Base-by-base conservation (phyloP, 1,139 yeast genomes). In the Debaryomycetaceae sp. region DNA sequence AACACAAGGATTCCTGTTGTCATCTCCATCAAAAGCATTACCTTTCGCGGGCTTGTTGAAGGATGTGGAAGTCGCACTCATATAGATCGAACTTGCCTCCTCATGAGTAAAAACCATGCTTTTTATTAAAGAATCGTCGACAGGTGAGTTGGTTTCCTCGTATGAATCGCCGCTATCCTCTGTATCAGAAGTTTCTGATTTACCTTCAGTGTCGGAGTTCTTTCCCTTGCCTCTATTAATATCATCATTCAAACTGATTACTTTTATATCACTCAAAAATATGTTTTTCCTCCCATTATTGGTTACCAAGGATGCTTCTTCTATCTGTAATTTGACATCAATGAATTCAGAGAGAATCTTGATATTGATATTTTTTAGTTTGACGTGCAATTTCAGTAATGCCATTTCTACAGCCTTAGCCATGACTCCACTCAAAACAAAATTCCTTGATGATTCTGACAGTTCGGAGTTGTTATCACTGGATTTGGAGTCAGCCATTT, bases 81-180 rank as follows among this genome's bases (percentile, higher is more conserved):
- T 81, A 58, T 87, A 89, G 31, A 89, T 76, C 1, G 95, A 83
- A 40, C 81, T 77, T 2, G 87, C 85, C 49, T 84, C 86, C 43
- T 78, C 83, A 44, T 80, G 85, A 0, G 93, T 81, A 54, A 83
- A 83, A 36, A 82, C 71, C 66, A 81, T 76, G 54, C 90, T 83
- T 41, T 80, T 79, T 66, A 78, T 66, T 46, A 87, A 56, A 0
- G 78, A 72, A 36, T 65, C 69, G 14, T 40, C 31, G 11, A 11
- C 31, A 4, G 31, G 31, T 11, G 11, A 27, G 11, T 27, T 27
- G 3, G 31, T 11, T 6, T 72, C 69, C 1, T 68, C 70, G 36
- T 72, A 70, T 5, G 59, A 70, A 23, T 62, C 60, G 34, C 66
- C 68, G 41, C 60, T 55, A 20, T 56, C 59, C 11, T 52, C 56